Conservation (phyloP, 1,284 basidiomycete genomes). For the Crepidotus sp. region DNA sequence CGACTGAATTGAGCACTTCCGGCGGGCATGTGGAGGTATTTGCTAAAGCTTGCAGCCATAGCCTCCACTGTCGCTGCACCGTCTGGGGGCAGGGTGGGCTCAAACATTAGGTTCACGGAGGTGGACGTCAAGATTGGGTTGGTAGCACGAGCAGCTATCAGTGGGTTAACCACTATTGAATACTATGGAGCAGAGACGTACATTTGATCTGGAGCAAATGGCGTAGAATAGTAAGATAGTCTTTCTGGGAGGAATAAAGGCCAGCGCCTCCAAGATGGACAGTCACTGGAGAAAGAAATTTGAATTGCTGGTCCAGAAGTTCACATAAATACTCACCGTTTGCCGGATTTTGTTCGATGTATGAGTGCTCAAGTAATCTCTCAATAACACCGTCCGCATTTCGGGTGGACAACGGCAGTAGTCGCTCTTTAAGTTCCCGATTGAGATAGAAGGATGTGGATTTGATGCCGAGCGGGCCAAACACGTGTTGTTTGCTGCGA, state of each 20-base stretch:
- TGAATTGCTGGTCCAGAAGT: background rate
- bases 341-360: conserved; percentile 22
- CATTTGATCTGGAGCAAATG: conserved; percentile 26
- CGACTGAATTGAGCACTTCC: conserved; percentile 16
- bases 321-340: conserved; percentile 19
- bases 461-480: conserved; percentile 25
- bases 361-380: conserved; percentile 18
- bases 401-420: conserved; percentile 22
- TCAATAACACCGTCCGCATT: conserved; percentile 20
- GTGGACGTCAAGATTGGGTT: conserved; percentile 21
- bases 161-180: background rate
- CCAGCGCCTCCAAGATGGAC: conserved; percentile 23
- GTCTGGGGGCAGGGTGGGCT: conserved; percentile 16
- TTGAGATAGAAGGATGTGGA: conserved; percentile 26
- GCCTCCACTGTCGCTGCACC: conserved; percentile 14
- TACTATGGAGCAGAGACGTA: conserved; percentile 3
- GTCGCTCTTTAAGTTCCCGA: conserved; percentile 20
- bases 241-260: conserved; percentile 22
- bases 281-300: background rate
- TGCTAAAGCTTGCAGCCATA: background rate
- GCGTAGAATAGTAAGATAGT: conserved; percentile 25
- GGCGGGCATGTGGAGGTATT: background rate
- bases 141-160: conserved; percentile 11
- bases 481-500: conserved; percentile 26
- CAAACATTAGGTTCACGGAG: conserved; percentile 20